Percentiles rank a stretch among this genome's conserved stretches.
Evolutionary conservation across 805 yeast genomes (phyloP).

Genomic region (Yarrowia osloensis): DNA sequence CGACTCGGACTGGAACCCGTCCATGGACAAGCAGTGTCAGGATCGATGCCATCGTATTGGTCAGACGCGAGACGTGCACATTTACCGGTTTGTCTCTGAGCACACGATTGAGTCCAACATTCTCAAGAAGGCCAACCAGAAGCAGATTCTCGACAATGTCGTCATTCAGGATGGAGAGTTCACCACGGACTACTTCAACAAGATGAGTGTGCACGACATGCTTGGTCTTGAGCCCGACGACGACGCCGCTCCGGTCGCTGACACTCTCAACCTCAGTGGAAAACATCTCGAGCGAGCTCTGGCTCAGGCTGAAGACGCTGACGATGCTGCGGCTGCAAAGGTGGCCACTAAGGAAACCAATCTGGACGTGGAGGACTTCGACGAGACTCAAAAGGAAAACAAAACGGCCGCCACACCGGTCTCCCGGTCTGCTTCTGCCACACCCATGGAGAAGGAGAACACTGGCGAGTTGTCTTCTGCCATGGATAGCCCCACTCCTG

Average conservation of each 20-base stretch:
- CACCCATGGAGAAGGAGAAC: conserved; percentile 33
- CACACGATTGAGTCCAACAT: conserved; percentile 95
- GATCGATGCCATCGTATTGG: conserved; percentile 99
- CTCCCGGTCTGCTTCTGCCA: conserved; percentile 37
- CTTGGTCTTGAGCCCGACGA: conserved; percentile 58
- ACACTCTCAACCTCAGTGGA: conserved; percentile 38
- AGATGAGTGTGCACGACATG: conserved; percentile 80
- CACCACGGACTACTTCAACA: conserved; percentile 93
- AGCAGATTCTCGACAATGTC: conserved; percentile 88
- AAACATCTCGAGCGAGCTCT: conserved; percentile 55
- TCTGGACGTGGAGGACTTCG: conserved; percentile 83
- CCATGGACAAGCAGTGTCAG: conserved; percentile 99
- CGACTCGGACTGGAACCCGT: conserved; percentile 99
- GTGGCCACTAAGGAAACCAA: conserved; percentile 84
- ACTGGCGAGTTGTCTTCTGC: conserved; percentile 33
- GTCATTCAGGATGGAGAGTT: conserved; percentile 98
- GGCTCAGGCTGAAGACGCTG: conserved; percentile 95
- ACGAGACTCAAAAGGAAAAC: conserved; percentile 47
- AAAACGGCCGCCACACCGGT: conserved; percentile 31
- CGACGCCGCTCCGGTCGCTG: conserved; percentile 44
- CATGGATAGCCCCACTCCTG: conserved; percentile 30
- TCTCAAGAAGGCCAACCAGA: conserved; percentile 89
- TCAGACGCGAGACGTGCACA: conserved; percentile 96
- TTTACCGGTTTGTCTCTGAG: conserved; percentile 93
- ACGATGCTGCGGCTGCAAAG: conserved; percentile 71